phyloP scores from a whole-genome alignment of 495 filamentous ascomycete species.

The Polyplosphaeria fusca region DNA sequence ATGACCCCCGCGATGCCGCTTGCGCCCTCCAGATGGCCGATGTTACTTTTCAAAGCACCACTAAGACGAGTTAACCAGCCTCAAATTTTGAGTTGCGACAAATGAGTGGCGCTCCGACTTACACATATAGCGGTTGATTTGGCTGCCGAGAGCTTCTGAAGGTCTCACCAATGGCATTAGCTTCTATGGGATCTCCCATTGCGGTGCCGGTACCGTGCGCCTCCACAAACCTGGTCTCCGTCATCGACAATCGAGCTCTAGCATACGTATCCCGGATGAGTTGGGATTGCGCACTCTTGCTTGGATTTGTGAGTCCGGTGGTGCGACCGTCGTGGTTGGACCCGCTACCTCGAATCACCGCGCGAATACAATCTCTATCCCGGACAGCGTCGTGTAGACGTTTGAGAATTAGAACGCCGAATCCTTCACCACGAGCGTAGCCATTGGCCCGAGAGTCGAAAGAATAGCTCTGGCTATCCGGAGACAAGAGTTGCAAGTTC shows the following conservation, averaged over 20 bases:
- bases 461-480: conserved; percentile 4
- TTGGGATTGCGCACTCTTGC: conserved; percentile 1
- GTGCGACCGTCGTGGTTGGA: conserved; percentile 48
- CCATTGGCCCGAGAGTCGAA: conserved; percentile 22
- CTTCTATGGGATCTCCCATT: conserved; percentile 57
- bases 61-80: not conserved
- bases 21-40: conserved; percentile 45
- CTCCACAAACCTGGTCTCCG: conserved; percentile 14
- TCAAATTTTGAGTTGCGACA: not conserved
- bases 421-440: conserved; percentile 32
- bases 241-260: conserved; percentile 34
- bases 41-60: conserved; percentile 35
- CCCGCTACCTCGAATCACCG: conserved; percentile 45
- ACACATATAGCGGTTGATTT: conserved; percentile 22
- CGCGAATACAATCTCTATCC: conserved; percentile 43
- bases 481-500: conserved; percentile 29
- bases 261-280: conserved; percentile 16
- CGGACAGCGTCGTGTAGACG: conserved; percentile 33
- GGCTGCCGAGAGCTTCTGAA: conserved; percentile 41
- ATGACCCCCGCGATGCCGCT: conserved; percentile 42
- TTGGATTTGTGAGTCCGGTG: conserved; percentile 31
- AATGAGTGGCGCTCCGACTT: not conserved
- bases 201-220: conserved; percentile 39
- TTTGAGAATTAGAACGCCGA: conserved; percentile 43
- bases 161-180: conserved; percentile 50